Evolutionary conservation across 495 filamentous ascomycete species (phyloP).

Genomic region (Aspergillus avenaceus): DNA sequence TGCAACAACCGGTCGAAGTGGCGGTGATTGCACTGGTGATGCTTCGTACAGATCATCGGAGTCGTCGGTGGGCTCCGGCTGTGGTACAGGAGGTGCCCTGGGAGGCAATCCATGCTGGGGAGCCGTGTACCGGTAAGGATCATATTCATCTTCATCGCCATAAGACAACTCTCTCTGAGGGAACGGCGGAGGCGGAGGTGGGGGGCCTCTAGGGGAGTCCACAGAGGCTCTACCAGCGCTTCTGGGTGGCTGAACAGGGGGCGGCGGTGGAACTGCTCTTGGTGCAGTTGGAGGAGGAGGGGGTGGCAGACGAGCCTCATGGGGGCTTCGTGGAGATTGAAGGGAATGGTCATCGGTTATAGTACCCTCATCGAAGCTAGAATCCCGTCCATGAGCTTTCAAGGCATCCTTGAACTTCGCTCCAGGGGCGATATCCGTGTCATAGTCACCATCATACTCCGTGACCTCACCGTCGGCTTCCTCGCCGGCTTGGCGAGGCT

Average conservation of each 20-base stretch:
- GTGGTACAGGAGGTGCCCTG: constrained; percentile 24
- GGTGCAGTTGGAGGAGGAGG: constrained; percentile 53
- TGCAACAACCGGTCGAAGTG: constrained; percentile 39
- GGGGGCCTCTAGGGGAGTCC: constrained; percentile 67
- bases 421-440: constrained; percentile 92
- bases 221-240: constrained; percentile 48
- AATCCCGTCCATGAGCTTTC: constrained; percentile 73
- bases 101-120: constrained; percentile 37
- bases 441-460: constrained; percentile 97
- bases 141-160: constrained; percentile 65
- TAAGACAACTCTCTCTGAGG: constrained; percentile 39
- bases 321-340: constrained; percentile 45
- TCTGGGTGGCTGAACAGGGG: constrained; percentile 46
- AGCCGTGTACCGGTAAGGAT: constrained; percentile 64
- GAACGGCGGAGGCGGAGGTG: constrained; percentile 53
- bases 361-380: constrained; percentile 60
- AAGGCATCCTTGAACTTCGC: constrained; percentile 88
- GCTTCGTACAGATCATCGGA: constrained; percentile 52
- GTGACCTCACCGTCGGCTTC: constrained; percentile 79
- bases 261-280: constrained; percentile 51
- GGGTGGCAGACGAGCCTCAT: constrained; percentile 50
- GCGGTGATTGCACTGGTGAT: constrained; percentile 45
- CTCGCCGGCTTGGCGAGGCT: constrained; percentile 43
- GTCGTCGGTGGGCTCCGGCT: too few species aligned
- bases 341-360: constrained; percentile 49